Percentiles rank a stretch among this genome's conserved stretches.
These are phyloP conservation scores for Globisporangium cylindrosporum DNA, from an alignment of 352 stramenopile genomes.

Conservation along the genomic window DNA sequence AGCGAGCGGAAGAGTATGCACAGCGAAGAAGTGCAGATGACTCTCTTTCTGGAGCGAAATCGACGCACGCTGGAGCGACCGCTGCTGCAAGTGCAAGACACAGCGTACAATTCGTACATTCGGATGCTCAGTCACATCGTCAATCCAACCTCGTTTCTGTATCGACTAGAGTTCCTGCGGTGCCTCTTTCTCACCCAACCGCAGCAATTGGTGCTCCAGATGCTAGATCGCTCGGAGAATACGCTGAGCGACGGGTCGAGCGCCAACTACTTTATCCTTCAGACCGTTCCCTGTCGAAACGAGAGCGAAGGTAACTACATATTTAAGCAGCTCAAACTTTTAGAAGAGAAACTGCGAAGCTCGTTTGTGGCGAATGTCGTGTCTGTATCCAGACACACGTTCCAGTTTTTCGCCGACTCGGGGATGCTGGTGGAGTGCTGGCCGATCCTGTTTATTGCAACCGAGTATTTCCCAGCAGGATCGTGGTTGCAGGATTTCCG, in stretches of 20 bases:
- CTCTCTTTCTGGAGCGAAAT: slow-evolving; percentile 46
- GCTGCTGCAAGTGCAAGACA: slow-evolving; percentile 45
- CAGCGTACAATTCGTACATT: slow-evolving; percentile 44
- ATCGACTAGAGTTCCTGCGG: slow-evolving; percentile 43
- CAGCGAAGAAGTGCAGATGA: slow-evolving; percentile 41
- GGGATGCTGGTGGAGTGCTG: slow-evolving; percentile 61
- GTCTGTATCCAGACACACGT: slow-evolving; percentile 43
- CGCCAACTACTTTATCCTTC: slow-evolving; percentile 32
- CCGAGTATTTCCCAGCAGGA: slow-evolving; percentile 38
- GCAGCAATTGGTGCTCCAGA: slow-evolving; percentile 39
- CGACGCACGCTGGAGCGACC: slow-evolving; percentile 38
- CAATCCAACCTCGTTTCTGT: slow-evolving; percentile 43
- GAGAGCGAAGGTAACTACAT: slow-evolving; percentile 36
- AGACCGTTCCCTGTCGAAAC: slow-evolving; percentile 43
- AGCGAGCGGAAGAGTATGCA: slow-evolving; percentile 41
- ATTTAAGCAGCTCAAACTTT: slow-evolving; percentile 28
- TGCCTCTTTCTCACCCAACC: slow-evolving; percentile 37
- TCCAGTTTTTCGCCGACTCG: slow-evolving; percentile 60
- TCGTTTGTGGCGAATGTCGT: slow-evolving; percentile 35
- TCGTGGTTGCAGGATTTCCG: slow-evolving; percentile 39
- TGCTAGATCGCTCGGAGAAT: slow-evolving; percentile 23
- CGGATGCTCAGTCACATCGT: slow-evolving; percentile 52
- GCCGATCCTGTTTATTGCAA: slow-evolving; percentile 50
- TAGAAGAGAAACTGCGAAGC: slow-evolving; percentile 37
- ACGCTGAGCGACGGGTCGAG: slow-evolving; percentile 10